These are phyloP conservation scores for Mycena rebaudengoi DNA, from an alignment of 768 basidiomycete species.

Conservation along the genomic window DNA sequence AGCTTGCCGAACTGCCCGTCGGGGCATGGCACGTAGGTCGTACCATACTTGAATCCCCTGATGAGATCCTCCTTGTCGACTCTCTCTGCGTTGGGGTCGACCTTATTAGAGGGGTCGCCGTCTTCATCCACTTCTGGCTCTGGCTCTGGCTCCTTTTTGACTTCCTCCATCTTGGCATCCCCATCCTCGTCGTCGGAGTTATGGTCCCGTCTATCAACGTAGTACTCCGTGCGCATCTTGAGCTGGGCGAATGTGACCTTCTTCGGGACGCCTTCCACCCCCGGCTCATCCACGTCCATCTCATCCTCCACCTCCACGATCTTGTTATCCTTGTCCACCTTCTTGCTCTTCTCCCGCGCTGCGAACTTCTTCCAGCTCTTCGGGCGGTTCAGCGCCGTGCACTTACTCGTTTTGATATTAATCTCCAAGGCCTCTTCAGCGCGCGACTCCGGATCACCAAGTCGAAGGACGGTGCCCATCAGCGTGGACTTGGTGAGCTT, in stretches of 20 bases:
- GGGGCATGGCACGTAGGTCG: constrained; percentile 86
- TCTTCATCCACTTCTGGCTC: constrained; percentile 35
- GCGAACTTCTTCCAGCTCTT: constrained; percentile 84
- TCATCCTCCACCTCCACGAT: constrained; percentile 39
- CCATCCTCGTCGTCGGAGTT: constrained; percentile 44
- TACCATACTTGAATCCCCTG: constrained; percentile 88
- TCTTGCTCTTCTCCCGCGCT: constrained; percentile 42
- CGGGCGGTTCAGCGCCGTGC: constrained; percentile 73
- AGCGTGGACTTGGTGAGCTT: constrained; percentile 75
- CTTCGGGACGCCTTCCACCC: constrained; percentile 25
- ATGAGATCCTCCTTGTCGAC: constrained; percentile 84
- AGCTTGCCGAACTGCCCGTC: constrained; percentile 84
- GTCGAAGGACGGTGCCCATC: constrained; percentile 68
- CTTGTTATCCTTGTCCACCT: constrained; percentile 41
- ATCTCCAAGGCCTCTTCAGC: constrained; percentile 81
- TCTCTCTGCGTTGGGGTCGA: constrained; percentile 53
- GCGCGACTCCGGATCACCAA: constrained; percentile 78
- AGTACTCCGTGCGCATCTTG: constrained; percentile 64
- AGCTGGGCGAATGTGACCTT: constrained; percentile 47
- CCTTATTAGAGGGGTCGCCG: constrained; percentile 39
- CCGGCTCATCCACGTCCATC: constrained; percentile 38
- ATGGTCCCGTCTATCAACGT: constrained; percentile 54
- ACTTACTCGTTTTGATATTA: constrained; percentile 79
- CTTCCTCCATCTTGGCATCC: constrained; percentile 39
- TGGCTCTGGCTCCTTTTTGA: constrained; percentile 46